Percentiles rank a stretch among this genome's conserved stretches.
phyloP scores from a whole-genome alignment of 225 moss, liverwort and hornwort species.

The Asterella californica region DNA sequence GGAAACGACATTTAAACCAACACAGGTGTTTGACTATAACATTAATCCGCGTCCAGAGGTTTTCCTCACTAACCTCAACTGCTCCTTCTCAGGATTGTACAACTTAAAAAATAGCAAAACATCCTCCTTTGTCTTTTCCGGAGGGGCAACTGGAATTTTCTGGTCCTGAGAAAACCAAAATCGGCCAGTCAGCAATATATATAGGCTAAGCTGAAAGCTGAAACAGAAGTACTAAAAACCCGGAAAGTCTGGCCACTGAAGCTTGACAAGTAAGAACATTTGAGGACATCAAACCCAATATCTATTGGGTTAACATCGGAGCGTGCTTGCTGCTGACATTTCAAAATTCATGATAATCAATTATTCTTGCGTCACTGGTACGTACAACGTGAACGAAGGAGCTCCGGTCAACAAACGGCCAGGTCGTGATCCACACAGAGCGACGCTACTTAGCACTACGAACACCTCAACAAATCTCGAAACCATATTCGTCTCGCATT shows the following conservation, averaged over 20 bases:
- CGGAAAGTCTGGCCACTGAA: neutral
- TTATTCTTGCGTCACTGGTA: neutral
- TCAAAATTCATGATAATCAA: neutral
- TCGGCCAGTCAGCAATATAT: neutral
- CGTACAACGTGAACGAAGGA: neutral
- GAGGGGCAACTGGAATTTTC: constrained; percentile 50
- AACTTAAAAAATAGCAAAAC: constrained; percentile 78
- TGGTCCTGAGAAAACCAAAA: constrained; percentile 29
- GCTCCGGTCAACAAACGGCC: too few relatives aligned
- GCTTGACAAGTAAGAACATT: neutral
- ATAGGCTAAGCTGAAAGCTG: neutral
- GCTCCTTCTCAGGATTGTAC: constrained; percentile 65
- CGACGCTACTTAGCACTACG: too few relatives aligned
- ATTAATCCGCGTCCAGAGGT: neutral
- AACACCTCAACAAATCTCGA: too few relatives aligned
- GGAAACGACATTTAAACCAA: neutral
- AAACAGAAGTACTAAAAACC: too few relatives aligned
- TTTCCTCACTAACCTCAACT: constrained; percentile 52
- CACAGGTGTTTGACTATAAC: neutral
- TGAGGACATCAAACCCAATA: too few relatives aligned
- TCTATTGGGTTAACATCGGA: neutral
- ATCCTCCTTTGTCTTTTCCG: constrained; percentile 68
- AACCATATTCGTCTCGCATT: too few relatives aligned
- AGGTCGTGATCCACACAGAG: too few relatives aligned
- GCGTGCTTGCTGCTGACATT: neutral